These are phyloP conservation scores for Shiraia sp. DNA, from an alignment of 2,329 filamentous ascomycete genomes.

Conservation along the genomic window DNA sequence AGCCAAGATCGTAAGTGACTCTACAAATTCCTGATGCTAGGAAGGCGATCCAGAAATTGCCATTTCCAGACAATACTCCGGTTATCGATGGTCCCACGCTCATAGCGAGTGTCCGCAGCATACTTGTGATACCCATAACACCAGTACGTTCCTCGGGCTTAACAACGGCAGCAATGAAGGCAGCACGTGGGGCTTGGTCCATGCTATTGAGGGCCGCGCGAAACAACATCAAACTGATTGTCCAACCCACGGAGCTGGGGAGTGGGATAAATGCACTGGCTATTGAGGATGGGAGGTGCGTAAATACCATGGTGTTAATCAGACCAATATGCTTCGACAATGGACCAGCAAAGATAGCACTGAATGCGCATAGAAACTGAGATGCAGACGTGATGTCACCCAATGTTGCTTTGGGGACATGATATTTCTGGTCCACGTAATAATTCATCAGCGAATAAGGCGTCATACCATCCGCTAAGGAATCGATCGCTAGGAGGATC, in stretches of 20 bases:
- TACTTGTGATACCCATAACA: constrained; percentile 70
- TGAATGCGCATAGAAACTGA: constrained; percentile 56
- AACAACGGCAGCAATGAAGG: constrained; percentile 69
- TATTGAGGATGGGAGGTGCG: constrained; percentile 63
- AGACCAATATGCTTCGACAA: constrained; percentile 62
- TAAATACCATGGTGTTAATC: constrained; percentile 59
- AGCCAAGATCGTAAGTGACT: constrained; percentile 42
- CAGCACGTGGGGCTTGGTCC: constrained; percentile 69
- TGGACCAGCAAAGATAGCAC: constrained; percentile 61
- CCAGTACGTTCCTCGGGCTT: constrained; percentile 67
- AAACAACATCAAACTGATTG: constrained; percentile 61
- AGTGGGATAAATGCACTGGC: constrained; percentile 60
- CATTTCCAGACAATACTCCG: constrained; percentile 39
- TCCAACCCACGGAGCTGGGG: constrained; percentile 55
- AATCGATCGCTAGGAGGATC: constrained; percentile 67
- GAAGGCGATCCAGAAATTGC: constrained; percentile 45
- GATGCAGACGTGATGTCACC: constrained; percentile 60
- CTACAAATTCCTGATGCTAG: constrained; percentile 41
- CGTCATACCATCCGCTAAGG: constrained; percentile 65
- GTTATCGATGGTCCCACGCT: constrained; percentile 49
- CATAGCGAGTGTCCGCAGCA: constrained; percentile 63
- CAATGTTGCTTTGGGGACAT: constrained; percentile 55
- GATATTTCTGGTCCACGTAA: constrained; percentile 42
- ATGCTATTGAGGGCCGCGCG: constrained; percentile 68
- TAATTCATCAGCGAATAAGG: constrained; percentile 44